Percentiles rank a stretch among this genome's conserved stretches.
phyloP scores from a whole-genome alignment of 2,329 filamentous ascomycete genomes.

The Metarhizium album region DNA sequence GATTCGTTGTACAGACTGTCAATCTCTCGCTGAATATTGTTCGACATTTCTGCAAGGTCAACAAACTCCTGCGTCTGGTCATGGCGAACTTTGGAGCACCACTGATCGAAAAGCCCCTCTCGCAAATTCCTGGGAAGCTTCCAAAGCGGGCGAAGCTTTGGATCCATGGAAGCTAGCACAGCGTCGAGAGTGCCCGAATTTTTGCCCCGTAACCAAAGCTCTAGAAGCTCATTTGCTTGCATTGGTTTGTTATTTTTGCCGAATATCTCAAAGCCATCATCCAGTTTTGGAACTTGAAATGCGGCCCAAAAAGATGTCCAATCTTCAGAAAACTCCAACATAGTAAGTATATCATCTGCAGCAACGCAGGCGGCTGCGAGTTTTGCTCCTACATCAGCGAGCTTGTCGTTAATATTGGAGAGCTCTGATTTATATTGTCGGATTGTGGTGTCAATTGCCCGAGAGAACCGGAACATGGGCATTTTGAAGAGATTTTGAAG shows the following conservation, averaged over 20 bases:
- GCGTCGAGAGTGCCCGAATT: neutral
- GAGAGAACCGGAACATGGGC: neutral
- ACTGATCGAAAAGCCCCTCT: conserved; percentile 23
- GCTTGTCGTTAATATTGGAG: conserved; percentile 11
- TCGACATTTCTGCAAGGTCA: conserved; percentile 27
- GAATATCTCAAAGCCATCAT: conserved; percentile 34
- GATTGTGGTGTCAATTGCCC: conserved; percentile 24
- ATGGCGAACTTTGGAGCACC: conserved; percentile 33
- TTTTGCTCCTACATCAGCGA: conserved; percentile 12
- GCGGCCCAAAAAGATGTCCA: conserved; percentile 44
- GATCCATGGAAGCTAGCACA: conserved; percentile 1
- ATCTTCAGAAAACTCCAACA: conserved; percentile 40
- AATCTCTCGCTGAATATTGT: conserved; percentile 29
- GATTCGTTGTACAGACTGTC: conserved; percentile 32
- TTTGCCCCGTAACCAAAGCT: conserved; percentile 9
- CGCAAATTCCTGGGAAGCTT: conserved; percentile 19
- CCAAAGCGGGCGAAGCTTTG: neutral
- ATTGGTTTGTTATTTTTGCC: conserved; percentile 35
- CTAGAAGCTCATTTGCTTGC: conserved; percentile 11
- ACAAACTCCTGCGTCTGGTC: conserved; percentile 37
- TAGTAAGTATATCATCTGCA: conserved; percentile 22
- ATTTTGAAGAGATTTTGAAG: conserved; percentile 29
- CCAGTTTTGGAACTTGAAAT: conserved; percentile 36
- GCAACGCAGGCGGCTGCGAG: conserved; percentile 2
- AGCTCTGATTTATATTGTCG: conserved; percentile 21